Base-by-base conservation (phyloP, 768 basidiomycete species). In the Sporobolomyces pararoseus region DNA sequence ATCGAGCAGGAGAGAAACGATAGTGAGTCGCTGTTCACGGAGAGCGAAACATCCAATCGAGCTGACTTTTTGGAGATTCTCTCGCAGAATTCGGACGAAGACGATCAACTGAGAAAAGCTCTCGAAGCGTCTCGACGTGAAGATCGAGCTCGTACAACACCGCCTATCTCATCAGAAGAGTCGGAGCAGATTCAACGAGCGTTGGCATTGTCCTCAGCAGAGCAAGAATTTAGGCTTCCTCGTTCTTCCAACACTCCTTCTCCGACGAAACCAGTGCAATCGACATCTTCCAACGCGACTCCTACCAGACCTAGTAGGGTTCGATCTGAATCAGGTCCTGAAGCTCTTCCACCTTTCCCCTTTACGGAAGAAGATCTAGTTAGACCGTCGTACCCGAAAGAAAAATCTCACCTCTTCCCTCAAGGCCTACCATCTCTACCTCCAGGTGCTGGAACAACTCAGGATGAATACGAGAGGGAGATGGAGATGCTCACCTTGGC, bases 401-500 rank as follows among this genome's bases (percentile, higher is more conserved):
- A 70, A 29, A 70, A 70, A 29, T n/a, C 52, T 1, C 68, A 31
- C 23, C 25, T 35, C 7, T 57, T 55, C 52, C 68, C 68, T 0
- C 49, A 59, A 44, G 50, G 42, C 9, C 54, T 35, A 14, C 67
- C 67, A 6, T 44, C 60, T 7, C 63, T 72, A 0, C 71, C 71
- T 1, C 71, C 71, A 0, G 71, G 71, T 2, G 71, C 71, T 0
- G 60, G 53, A 6, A 19, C 49, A 23, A 53, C 67, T 16, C 47
- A 51, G 17, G 71, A 65, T 47, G 71, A 72, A 17, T 67, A 65
- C 27, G 17, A 21, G 14, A n/a, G 34, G 21, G 71, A 72, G 66
- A 64, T 65, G 66, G 67, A 72, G 42, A 62, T 68, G 59, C 50
- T 72, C 10, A 62, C 64, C 25, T 39, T 65, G 5, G 71, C 71